Percentiles rank a stretch among this genome's conserved stretches.
Evolutionary conservation across 2,329 filamentous ascomycete genomes (phyloP).

Genomic region (Akanthomyces uredinophilus): DNA sequence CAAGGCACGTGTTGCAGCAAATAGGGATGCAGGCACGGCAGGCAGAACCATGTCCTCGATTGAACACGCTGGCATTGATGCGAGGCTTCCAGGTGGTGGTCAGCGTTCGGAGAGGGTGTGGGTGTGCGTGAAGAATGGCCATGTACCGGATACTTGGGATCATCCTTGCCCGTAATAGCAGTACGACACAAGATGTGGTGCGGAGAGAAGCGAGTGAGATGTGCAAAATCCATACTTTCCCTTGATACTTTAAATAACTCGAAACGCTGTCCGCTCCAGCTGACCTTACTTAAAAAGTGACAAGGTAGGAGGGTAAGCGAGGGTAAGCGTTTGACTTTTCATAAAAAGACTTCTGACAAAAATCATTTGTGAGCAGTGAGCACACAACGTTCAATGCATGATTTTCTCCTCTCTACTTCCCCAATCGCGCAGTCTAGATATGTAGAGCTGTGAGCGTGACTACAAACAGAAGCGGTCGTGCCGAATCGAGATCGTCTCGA

Average conservation of each 20-base stretch:
- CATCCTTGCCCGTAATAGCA: neutral
- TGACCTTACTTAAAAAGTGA: neutral
- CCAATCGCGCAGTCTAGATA: neutral
- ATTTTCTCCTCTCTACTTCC: neutral
- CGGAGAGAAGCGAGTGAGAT: neutral
- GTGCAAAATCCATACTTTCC: neutral
- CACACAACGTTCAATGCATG: neutral
- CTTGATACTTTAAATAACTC: slow-evolving; percentile 2
- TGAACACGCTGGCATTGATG: neutral
- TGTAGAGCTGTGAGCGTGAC: neutral
- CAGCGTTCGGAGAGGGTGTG: neutral
- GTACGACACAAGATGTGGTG: neutral
- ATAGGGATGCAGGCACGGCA: neutral
- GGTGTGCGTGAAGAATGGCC: neutral
- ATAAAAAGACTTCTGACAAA: neutral
- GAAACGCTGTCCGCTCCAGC: neutral
- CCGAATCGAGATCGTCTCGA: neutral
- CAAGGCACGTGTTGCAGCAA: neutral
- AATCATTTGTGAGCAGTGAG: neutral
- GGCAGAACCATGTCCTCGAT: too few relatives aligned
- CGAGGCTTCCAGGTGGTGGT: neutral
- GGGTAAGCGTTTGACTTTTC: neutral
- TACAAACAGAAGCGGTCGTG: neutral
- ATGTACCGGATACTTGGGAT: neutral
- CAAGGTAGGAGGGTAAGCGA: too few relatives aligned